Conservation (phyloP, 306 rosid species). For the Vigna nakashimae region DNA sequence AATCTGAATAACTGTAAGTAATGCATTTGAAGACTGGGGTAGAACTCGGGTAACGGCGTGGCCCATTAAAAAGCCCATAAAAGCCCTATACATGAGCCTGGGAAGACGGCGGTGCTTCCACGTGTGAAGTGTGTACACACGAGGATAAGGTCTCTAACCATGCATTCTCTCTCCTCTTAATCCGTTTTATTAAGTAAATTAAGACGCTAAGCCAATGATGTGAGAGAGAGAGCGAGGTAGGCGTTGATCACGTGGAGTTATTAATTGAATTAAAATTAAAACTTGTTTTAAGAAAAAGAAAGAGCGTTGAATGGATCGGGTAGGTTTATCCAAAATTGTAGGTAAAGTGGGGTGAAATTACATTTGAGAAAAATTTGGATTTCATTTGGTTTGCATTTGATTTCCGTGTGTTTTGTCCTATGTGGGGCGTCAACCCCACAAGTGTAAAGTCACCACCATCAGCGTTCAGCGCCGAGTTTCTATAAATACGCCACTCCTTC, state of each 20-base stretch:
- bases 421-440: constrained; percentile 54
- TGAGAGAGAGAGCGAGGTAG: not conserved
- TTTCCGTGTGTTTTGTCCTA: constrained; percentile 34
- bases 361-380: constrained; percentile 42
- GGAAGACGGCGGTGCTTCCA: not conserved
- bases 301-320: constrained; percentile 41
- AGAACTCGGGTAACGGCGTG: not conserved
- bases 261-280: too few relatives aligned
- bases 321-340: constrained; percentile 43
- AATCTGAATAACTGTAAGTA: too few relatives aligned
- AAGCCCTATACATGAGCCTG: not conserved
- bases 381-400: constrained; percentile 34
- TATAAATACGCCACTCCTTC: constrained; percentile 53
- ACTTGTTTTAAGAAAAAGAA: too few relatives aligned
- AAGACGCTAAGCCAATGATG: constrained; percentile 28
- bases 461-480: constrained; percentile 41
- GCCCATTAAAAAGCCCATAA: not conserved
- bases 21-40: not conserved
- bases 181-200: constrained; percentile 6
- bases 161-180: not conserved
- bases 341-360: constrained; percentile 42
- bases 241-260: constrained; percentile 49
- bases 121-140: constrained; percentile 41
- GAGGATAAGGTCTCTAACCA: constrained; percentile 34
- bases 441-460: constrained; percentile 39